These are phyloP conservation scores for Gamsiella multidivaricata DNA, from an alignment of 192 early-diverging fungal species.

Conservation along the genomic window DNA sequence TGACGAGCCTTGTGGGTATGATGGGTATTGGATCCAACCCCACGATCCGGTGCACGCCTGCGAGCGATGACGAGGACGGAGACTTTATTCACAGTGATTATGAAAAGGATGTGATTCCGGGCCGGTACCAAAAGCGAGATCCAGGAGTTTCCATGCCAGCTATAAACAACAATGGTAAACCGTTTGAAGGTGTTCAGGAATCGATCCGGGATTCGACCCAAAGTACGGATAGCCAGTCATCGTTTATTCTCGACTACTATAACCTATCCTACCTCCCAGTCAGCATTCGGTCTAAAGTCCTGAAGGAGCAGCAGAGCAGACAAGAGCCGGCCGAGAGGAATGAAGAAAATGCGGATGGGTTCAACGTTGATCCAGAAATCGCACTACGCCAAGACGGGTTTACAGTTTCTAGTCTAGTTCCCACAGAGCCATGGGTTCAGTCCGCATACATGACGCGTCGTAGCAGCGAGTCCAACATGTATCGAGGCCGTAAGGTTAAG, in stretches of 20 bases:
- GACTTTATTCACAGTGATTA: not conserved
- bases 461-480: slow-evolving; percentile 17
- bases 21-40: slow-evolving; percentile 47
- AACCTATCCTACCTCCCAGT: slow-evolving; percentile 7
- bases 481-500: not conserved
- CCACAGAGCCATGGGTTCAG: slow-evolving; percentile 30
- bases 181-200: not conserved
- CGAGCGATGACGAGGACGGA: slow-evolving; percentile 24
- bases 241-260: slow-evolving; percentile 34
- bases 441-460: slow-evolving; percentile 49
- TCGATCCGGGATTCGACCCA: slow-evolving; percentile 25
- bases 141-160: not conserved
- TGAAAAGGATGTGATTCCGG: not conserved
- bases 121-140: not conserved
- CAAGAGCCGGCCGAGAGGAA: not conserved
- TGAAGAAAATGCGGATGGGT: not conserved
- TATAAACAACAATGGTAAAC: not conserved
- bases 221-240: slow-evolving; percentile 24
- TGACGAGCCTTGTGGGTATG: slow-evolving; percentile 39
- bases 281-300: not conserved
- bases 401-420: not conserved
- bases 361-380: not conserved
- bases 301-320: not conserved
- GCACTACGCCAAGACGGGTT: not conserved
- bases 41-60: slow-evolving; percentile 21